Evolutionary conservation across 306 rosid genomes (phyloP).

Genomic region (Oxytropis ochrocephala): DNA sequence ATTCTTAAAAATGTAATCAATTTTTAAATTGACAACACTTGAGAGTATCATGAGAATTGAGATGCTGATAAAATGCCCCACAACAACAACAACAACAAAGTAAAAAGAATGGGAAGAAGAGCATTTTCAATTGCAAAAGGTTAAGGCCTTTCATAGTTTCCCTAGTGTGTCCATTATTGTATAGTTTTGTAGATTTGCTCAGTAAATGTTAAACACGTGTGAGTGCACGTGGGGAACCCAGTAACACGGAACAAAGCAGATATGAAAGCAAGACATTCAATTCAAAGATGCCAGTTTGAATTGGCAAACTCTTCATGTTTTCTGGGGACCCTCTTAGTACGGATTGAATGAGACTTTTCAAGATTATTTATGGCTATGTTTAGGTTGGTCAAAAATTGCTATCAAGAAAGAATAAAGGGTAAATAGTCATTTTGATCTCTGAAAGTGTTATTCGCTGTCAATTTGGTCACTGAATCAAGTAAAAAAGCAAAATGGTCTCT

Average conservation of each 20-base stretch:
- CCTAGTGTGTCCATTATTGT: not conserved
- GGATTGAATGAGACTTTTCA: not conserved
- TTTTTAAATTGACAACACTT: too few species aligned
- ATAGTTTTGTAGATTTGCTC: not conserved
- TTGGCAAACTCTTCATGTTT: slow-evolving; percentile 9
- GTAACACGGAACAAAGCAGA: not conserved
- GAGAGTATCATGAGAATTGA: too few species aligned
- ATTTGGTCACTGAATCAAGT: too few species aligned
- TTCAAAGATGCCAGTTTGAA: slow-evolving; percentile 25
- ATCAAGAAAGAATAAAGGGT: not conserved
- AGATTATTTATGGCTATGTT: not conserved
- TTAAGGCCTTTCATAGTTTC: not conserved
- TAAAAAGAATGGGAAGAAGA: not conserved
- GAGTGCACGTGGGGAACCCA: slow-evolving; percentile 29
- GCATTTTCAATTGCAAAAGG: not conserved
- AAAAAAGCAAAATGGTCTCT: too few species aligned
- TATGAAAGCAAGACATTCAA: slow-evolving; percentile 14
- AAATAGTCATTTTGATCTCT: too few species aligned
- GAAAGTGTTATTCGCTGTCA: too few species aligned
- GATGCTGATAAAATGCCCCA: too few species aligned
- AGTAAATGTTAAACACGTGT: not conserved
- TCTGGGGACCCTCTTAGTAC: slow-evolving; percentile 22
- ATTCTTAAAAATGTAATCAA: too few species aligned
- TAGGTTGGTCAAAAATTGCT: not conserved
- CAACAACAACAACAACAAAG: too few species aligned